Evolutionary conservation across 805 yeast genomes (phyloP), one percentile per base, ranked within the genome.

Genomic region (Schizosaccharomyces pombe): DNA sequence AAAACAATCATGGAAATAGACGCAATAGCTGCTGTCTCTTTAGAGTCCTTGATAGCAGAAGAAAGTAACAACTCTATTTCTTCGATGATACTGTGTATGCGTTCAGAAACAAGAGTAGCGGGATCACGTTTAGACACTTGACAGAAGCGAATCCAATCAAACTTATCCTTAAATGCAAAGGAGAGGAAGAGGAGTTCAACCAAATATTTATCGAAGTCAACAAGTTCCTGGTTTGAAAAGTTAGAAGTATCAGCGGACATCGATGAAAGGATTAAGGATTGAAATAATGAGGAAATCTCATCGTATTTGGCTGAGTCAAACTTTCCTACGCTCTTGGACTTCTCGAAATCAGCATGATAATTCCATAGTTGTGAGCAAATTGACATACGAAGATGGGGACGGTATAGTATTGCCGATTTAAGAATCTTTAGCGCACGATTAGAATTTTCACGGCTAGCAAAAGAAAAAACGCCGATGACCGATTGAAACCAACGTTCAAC

Each of bases 1-100:
- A 76, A 74, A 1, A 79, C 67, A 32, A 74, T 26, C 49, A 43
- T 43, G 16, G 28, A 19, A 22, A 86, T 84, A 34, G 78, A 68
- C 14, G 68, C 60, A 39, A 68, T 62, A 47, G 77, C 72, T 47
- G 76, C 81, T 1, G 67, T 65, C 19, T 19, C 30, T 19, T 49
- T 49, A 26, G n/a, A 19, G 12, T 28, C n/a, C 4, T 24, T 32
- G 4, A 22, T 37, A n/a, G 31, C 6, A 8, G 3, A 5, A 30
- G 34, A 22, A 6, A 49, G 19, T 31, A 30, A 6, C n/a, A 16
- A 5, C 11, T 29, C 53, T 8, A 26, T 26, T 11, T 49, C 12
- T 2, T 28, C 2, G n/a, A 49, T n/a, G 8, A 49, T 26, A 5
- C 19, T 19, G 14, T 49, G 33, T 5, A 32, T 6, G 5, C 31